Base-by-base conservation (phyloP, 2,329 filamentous ascomycete species). In the Exserohilum turcica region DNA sequence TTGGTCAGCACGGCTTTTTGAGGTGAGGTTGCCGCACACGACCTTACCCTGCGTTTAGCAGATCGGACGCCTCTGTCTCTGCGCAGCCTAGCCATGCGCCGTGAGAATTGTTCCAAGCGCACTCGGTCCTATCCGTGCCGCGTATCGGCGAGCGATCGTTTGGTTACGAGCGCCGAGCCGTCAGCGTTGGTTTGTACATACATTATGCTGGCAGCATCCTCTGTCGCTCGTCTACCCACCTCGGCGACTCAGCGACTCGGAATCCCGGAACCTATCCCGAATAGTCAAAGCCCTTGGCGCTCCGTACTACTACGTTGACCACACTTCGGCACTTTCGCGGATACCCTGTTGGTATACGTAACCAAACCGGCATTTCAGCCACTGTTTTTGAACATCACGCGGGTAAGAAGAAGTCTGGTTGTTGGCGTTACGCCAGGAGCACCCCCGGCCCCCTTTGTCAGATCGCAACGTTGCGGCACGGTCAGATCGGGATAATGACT, bases 401-500 rank as follows among this genome's bases (percentile, higher is more conserved):
- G 32, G 29, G 27, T 38, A 24, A 29, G 49, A 27, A 27, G 16
- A 27, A 31, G 39, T 29, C 16, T 29, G 37, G 21, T 10, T 39
- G 29, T 40, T 48, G 24, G 28, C 28, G 24, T 32, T 32, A 28
- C 32, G 29, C 40, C 42, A 44, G 19, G 40, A 48, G 19, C 13
- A 32, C 38, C 53, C 49, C 54, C 32, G 46, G 50, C 28, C 50
- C 54, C 54, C 45, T 47, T 50, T 46, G 13, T 47, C 44, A 43
- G 32, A 37, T 47, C 33, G 35, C 50, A 46, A 46, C 49, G 42
- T 32, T 47, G 43, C 31, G 54, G 54, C 54, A 52, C 52, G 29
- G 48, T 37, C 32, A 52, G 52, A 55, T 55, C 52, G 36, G 47
- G 33, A 18, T 42, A 47, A 47, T 43, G 37, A 24, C 42, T 42